phyloP scores from a whole-genome alignment of 2,329 filamentous ascomycete genomes.

The Leptodontidium sp. region DNA sequence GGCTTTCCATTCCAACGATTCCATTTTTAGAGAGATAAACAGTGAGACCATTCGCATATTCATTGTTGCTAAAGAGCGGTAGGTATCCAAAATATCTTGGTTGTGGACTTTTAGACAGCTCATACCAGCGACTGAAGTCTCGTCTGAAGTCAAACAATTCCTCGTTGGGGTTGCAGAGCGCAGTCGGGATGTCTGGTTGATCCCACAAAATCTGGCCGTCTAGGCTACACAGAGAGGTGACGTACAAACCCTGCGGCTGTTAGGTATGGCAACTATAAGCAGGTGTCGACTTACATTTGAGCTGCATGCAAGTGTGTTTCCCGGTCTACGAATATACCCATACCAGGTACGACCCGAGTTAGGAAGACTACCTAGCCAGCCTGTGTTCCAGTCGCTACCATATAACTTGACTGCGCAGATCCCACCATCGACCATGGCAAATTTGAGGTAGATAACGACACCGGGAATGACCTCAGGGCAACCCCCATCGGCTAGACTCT shows the following conservation, averaged over 20 bases:
- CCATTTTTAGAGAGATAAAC: conserved; percentile 25
- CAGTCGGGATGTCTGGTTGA: conserved; percentile 24
- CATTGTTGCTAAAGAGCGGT: conserved; percentile 21
- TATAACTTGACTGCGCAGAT: conserved; percentile 31
- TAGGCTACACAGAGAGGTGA: conserved; percentile 23
- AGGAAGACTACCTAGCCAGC: conserved; percentile 29
- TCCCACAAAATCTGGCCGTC: conserved; percentile 28
- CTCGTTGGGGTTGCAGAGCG: not conserved
- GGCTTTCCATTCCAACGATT: conserved; percentile 28
- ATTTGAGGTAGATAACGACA: conserved; percentile 19
- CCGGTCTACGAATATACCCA: conserved; percentile 24
- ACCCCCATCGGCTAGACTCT: conserved; percentile 10
- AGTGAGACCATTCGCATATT: conserved; percentile 27
- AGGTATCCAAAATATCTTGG: conserved; percentile 33
- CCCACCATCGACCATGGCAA: conserved; percentile 23
- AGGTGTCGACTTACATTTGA: conserved; percentile 29
- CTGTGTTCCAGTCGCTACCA: conserved; percentile 29
- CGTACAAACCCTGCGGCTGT: conserved; percentile 29
- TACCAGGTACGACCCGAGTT: conserved; percentile 21
- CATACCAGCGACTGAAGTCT: conserved; percentile 23
- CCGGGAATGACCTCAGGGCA: conserved; percentile 17
- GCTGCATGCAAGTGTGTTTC: conserved; percentile 19
- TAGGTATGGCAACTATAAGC: conserved; percentile 17
- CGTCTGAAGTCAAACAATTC: conserved; percentile 16
- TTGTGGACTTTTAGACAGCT: conserved; percentile 14